phyloP scores from a whole-genome alignment of 2,329 filamentous ascomycete genomes.

The Cercospora sojina region DNA sequence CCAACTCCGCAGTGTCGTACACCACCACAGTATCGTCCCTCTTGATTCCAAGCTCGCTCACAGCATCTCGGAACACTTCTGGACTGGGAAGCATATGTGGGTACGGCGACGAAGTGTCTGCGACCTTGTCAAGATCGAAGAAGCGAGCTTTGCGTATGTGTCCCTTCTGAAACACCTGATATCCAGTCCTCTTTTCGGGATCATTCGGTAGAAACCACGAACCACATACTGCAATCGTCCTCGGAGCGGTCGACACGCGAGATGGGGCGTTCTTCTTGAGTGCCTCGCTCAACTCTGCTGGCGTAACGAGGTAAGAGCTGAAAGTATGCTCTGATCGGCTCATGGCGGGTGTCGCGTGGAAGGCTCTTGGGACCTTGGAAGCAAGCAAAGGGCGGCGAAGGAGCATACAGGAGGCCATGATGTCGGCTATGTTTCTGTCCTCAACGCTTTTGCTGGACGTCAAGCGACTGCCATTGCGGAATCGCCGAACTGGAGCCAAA shows the following conservation, averaged over 20 bases:
- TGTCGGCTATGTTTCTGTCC: background rate
- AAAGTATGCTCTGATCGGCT: conserved; percentile 49
- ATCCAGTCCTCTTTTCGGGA: conserved; percentile 67
- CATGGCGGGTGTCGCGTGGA: conserved; percentile 34
- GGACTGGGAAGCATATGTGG: conserved; percentile 92
- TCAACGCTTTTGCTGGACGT: conserved; percentile 8
- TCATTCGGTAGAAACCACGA: conserved; percentile 97
- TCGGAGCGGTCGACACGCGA: conserved; percentile 75
- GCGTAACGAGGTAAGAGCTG: conserved; percentile 81
- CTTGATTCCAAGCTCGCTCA: conserved; percentile 84
- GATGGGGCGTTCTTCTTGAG: conserved; percentile 78
- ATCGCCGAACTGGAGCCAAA: conserved; percentile 13
- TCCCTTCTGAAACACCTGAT: conserved; percentile 74
- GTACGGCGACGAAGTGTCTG: conserved; percentile 83
- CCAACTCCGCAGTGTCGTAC: conserved; percentile 86
- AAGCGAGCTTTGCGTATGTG: conserved; percentile 89
- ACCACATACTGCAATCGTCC: conserved; percentile 85
- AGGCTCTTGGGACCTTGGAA: conserved; percentile 5
- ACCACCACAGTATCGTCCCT: conserved; percentile 89
- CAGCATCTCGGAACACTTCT: conserved; percentile 78
- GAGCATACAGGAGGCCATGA: conserved; percentile 13
- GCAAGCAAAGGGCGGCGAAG: conserved; percentile 12
- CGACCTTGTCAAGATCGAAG: conserved; percentile 92
- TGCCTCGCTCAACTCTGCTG: conserved; percentile 75
- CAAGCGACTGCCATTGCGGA: conserved; percentile 6